Evolutionary conservation across 2,329 filamentous ascomycete genomes (phyloP).

Genomic region (Davidsoniella neocaledoniae): DNA sequence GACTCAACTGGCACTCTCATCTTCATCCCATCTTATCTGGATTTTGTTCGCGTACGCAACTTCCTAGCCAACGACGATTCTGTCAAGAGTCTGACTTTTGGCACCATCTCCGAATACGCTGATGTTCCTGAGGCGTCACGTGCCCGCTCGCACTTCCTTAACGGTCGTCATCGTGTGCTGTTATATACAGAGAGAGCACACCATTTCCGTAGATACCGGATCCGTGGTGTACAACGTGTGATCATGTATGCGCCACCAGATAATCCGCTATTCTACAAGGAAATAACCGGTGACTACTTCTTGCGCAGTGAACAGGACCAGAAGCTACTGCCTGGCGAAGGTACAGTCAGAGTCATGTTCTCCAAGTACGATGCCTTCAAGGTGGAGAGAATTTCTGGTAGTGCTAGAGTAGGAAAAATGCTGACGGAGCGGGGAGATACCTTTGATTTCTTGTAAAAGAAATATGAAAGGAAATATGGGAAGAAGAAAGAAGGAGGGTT

Average conservation of each 20-base stretch:
- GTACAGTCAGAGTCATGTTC: conserved; percentile 49
- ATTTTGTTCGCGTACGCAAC: conserved; percentile 87
- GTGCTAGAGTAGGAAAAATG: conserved; percentile 67
- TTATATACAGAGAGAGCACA: conserved; percentile 93
- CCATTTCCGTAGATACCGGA: conserved; percentile 77
- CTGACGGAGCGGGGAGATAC: conserved; percentile 70
- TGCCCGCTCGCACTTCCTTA: conserved; percentile 74
- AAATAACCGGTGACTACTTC: conserved; percentile 55
- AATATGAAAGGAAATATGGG: background rate
- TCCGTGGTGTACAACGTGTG: conserved; percentile 68
- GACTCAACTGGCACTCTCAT: conserved; percentile 56
- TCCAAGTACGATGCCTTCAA: conserved; percentile 81
- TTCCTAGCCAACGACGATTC: conserved; percentile 59
- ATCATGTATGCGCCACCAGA: conserved; percentile 84
- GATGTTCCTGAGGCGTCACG: conserved; percentile 62
- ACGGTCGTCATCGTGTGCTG: conserved; percentile 63
- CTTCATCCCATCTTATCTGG: conserved; percentile 84
- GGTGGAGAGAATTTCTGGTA: conserved; percentile 76
- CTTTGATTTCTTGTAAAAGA: conserved; percentile 71
- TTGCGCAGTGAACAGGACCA: conserved; percentile 39
- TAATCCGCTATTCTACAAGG: conserved; percentile 66
- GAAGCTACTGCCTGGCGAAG: conserved; percentile 39
- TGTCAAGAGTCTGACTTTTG: conserved; percentile 46
- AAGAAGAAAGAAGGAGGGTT: background rate
- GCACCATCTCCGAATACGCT: conserved; percentile 77